Base-by-base conservation (phyloP, 164 flowering plant species). In the Umbellularia californica region DNA sequence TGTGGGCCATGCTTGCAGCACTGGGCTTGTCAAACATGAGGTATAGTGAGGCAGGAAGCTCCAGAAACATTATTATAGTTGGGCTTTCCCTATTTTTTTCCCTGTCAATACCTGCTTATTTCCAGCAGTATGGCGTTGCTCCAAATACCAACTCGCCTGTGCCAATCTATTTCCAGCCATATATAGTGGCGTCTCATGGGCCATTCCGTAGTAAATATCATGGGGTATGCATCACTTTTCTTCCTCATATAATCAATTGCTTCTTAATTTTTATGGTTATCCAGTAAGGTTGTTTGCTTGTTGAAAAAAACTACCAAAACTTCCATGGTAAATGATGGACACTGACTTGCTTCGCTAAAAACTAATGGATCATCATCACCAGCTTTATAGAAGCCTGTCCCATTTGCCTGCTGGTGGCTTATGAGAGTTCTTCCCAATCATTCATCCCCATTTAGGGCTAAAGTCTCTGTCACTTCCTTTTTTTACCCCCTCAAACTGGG, bases 1-100 rank as follows among this genome's bases (percentile, higher is more conserved):
- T 94, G 97, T 95, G 99, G 98, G 97, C 89, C n/a, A 89, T 95
- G 98, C 97, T 95, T 77, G 83, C 94, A 2, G 99, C 99, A 58
- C 81, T 95, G 76, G 99, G 99, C 62, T 80, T 95, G 77, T 95
- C 99, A 74, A 93, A 92, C 82, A 80, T 95, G 69, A 92, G 98
- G 3, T 95, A 95, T 73, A 95, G 98, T 80, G 98, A 95, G 78
- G 98, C 99, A 7, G 98, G 98, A 83, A 95, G 99, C 87, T 95
- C 99, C 27, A 87, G 99, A 74, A 95, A 95, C 73, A 93, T 94
- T 25, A 93, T 95, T 80, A 95, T 95, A 27, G 95, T 95, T 69
- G 99, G 99, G 13, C 80, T 95, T 58, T 92, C 99, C 62, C 81
- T 95, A 78, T 93, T 95, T 77, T 90, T 95, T 77, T 89, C 98